These are phyloP conservation scores for Eucalyptus globulus DNA, from an alignment of 345 rosid species.

Conservation along the genomic window DNA sequence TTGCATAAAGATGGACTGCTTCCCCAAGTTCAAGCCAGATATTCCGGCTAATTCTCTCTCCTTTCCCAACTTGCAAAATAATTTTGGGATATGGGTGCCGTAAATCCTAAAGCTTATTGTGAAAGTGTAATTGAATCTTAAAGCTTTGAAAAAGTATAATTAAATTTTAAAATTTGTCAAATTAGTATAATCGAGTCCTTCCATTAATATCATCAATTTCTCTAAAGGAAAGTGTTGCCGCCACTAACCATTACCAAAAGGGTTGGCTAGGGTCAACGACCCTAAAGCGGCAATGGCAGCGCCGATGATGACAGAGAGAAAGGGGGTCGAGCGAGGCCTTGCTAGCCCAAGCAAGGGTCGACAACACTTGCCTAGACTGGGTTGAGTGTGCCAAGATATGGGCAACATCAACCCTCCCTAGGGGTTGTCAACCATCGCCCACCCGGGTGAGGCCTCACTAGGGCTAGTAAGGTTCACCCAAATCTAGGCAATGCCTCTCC, in stretches of 20 bases:
- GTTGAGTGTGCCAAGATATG: fast-evolving
- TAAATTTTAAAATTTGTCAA: fast-evolving
- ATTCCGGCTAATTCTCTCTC: background rate
- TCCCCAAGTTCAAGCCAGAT: background rate
- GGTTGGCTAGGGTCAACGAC: no score
- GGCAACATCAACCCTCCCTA: no score
- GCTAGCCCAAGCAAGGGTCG: no score
- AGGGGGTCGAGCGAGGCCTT: no score
- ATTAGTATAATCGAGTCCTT: fast-evolving
- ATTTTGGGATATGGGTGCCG: no score
- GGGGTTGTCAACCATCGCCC: fast-evolving
- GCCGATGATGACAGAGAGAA: no score
- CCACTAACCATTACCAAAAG: no score
- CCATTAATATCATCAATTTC: no score
- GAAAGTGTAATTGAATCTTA: fast-evolving
- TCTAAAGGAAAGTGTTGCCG: no score
- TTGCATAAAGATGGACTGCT: background rate
- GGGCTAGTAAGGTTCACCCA: no score
- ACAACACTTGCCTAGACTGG: no score
- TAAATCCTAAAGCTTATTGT: fast-evolving
- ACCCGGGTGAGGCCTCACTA: fast-evolving
- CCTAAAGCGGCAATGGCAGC: no score
- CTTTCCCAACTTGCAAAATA: background rate
- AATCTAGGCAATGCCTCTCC: fast-evolving
- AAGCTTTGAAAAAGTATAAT: fast-evolving